Base-by-base conservation (phyloP, 2,329 filamentous ascomycete genomes). In the Hymenoscyphus occultus region DNA sequence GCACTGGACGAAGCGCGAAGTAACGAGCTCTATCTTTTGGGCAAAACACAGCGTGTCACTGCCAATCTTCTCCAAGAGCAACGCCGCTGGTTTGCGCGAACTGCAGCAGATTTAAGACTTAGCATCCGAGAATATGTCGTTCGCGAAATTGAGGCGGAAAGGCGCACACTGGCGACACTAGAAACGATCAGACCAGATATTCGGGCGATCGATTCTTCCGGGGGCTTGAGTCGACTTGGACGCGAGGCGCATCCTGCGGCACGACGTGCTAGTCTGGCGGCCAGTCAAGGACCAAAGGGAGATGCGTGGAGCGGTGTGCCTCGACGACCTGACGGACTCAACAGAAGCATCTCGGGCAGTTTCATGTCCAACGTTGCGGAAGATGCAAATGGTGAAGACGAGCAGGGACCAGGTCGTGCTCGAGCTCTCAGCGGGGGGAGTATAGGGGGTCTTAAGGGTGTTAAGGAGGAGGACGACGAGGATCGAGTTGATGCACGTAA, bases 271-370 rank as follows among this genome's bases (percentile, higher is more conserved):
- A 94, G 87, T 77, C 79, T 97, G 70, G 91, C 91, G 16, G 91
- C 91, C 58, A 95, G 91, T 73, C 95, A 99, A 78, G 95, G 95
- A 0, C 94, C 95, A 60, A 96, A 96, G 80, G 95, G 95, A n/a
- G 95, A 99, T 77, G 90, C 95, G 16, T 99, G 95, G 95, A 97
- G 92, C 73, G 95, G 95, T 65, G 93, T 97, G 35, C 92, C 93
- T 42, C 86, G 95, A 67, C 87, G 73, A 57, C 71, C 89, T 39
- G 92, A 96, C 72, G 89, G 88, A n/a, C 79, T 92, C 64, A 90
- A 85, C 74, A 85, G 93, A 72, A 93, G 89, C 75, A 83, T 93
- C 69, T 92, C 90, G 64, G 88, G 90, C 59, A 90, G 87, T 74
- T 84, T 91, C 69, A 85, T 88, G 68, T 81, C 84, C n/a, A 83